Evolutionary conservation across 306 rosid genomes (phyloP).

Genomic region (Ceratonia siliqua): DNA sequence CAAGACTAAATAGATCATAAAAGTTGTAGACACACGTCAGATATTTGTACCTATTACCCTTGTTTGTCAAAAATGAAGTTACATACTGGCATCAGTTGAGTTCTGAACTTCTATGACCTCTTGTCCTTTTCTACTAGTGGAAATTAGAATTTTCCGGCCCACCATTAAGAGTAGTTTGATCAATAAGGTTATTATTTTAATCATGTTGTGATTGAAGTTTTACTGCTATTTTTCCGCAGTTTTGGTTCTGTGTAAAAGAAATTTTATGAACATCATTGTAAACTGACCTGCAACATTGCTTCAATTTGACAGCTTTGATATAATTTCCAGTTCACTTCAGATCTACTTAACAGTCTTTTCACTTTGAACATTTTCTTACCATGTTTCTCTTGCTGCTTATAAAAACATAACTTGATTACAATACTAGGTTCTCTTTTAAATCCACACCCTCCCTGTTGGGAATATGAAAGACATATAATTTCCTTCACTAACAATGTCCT

Average conservation of each 20-base stretch:
- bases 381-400: conserved; percentile 14
- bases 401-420: neutral
- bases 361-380: neutral
- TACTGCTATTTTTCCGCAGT: neutral
- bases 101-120: neutral
- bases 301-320: neutral
- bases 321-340: neutral
- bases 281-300: neutral
- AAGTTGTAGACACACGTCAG: neutral
- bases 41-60: neutral
- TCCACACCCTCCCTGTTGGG: neutral
- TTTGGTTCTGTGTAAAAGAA: neutral
- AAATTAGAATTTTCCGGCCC: neutral
- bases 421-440: conserved; percentile 3
- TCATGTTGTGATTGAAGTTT: neutral
- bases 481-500: neutral
- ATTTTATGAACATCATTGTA: neutral
- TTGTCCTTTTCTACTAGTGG: neutral
- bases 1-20: neutral
- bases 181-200: neutral
- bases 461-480: neutral
- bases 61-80: neutral
- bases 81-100: neutral
- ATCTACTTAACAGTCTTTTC: neutral
- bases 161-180: neutral